phyloP scores from a whole-genome alignment of 225 moss, liverwort and hornwort species.

The Asterella californica region DNA sequence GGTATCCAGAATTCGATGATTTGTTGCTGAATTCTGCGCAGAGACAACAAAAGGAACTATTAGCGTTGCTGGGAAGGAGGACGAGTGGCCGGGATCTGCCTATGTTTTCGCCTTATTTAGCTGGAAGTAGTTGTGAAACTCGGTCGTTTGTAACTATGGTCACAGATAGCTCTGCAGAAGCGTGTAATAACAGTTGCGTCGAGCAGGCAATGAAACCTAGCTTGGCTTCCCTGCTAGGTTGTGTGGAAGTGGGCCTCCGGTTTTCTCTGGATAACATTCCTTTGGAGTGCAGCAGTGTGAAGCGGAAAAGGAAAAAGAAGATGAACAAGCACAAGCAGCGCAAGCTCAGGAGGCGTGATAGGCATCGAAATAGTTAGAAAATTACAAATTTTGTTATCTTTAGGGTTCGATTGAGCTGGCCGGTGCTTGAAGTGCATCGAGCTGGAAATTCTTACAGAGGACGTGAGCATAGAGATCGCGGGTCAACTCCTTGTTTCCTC shows the following conservation, averaged over 20 bases:
- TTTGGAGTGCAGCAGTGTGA: constrained; percentile 74
- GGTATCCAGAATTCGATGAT: neutral
- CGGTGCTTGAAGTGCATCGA: neutral
- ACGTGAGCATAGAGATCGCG: neutral
- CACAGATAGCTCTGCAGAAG: neutral
- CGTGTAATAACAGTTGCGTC: neutral
- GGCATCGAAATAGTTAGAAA: constrained; percentile 63
- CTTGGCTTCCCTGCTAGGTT: constrained; percentile 3
- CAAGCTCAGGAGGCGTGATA: constrained; percentile 86
- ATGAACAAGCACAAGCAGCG: constrained; percentile 99
- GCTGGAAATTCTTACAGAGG: neutral
- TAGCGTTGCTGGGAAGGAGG: constrained; percentile 4
- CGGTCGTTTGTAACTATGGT: neutral
- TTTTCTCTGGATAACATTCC: constrained; percentile 17
- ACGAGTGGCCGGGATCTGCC: constrained; percentile 4
- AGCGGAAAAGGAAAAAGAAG: constrained; percentile 95
- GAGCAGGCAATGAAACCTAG: neutral
- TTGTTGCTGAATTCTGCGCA: constrained; percentile 23
- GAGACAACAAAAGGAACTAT: constrained; percentile 11
- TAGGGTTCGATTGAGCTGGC: neutral
- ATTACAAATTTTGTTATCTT: neutral
- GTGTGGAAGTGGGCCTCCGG: neutral
- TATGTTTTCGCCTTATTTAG: neutral
- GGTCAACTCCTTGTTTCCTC: neutral
- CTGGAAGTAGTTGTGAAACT: neutral